Evolutionary conservation across 1,139 yeast species (phyloP), one percentile per base, ranked within the genome.

Genomic region (Zygotorulaspora mrakii): DNA sequence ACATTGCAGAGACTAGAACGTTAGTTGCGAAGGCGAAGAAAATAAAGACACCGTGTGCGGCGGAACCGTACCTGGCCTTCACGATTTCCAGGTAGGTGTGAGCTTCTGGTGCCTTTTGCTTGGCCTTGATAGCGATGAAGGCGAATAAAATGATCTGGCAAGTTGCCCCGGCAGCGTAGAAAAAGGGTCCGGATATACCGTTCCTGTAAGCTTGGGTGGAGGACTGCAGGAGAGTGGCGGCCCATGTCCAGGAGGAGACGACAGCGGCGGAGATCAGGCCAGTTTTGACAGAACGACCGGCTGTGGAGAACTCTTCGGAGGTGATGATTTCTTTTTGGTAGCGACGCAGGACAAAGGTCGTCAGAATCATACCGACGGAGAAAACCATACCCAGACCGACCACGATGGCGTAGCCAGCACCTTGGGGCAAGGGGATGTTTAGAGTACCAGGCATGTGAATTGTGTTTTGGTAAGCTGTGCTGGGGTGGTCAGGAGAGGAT

Each of bases 241-340:
- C 88, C 95, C 95, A 87, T 4, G 95, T 87, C 96, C 96, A 88
- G 8, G 91, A 80, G 16, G 88, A 79, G 6, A 86, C 95, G 27
- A 87, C 95, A 5, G 95, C 94, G 5, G 94, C 79, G 8, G 91
- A 79, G 47, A 86, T 82, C 49, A 87, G 68, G 33, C 89, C 91
- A 1, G 88, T 79, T 49, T 82, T 82, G 31, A 87, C 94, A 3
- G 84, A 70, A 61, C 95, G 73, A 46, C 94, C 94, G 22, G 95
- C 95, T 8, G 95, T 85, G 9, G 88, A 77, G 54, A 87, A 86
- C 57, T 85, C 94, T 67, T 87, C 95, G 1, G 95, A 88, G 7
- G 94, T 84, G 65, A 84, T 82, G 40, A 82, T 73, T 62, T 87
- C 95, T 52, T 76, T 74, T 54, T 83, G 87, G 62, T 86, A 87